A percentile compares a stretch with the other conserved stretches of the same genome.
These are phyloP conservation scores for Macrophomina tecta DNA, from an alignment of 2,329 filamentous ascomycete genomes.

Conservation along the genomic window DNA sequence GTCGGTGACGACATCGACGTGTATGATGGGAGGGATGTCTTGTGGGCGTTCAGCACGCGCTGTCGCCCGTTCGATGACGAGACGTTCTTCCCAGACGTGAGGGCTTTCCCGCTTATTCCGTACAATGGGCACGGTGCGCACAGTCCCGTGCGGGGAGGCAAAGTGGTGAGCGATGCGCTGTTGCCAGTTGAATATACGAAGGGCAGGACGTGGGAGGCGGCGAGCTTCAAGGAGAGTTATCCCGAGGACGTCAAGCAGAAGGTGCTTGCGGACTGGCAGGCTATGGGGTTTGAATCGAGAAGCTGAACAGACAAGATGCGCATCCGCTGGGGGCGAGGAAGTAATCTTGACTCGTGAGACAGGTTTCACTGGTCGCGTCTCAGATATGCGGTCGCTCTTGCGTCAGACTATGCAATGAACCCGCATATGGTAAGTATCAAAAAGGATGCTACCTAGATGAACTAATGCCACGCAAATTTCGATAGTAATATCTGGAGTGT, in stretches of 20 bases:
- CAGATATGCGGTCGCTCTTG: too few species aligned
- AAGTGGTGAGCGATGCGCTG: constrained; percentile 55
- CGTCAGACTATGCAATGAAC: neutral
- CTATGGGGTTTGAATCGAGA: constrained; percentile 9
- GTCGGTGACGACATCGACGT: constrained; percentile 59
- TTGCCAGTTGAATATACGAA: constrained; percentile 38
- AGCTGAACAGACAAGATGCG: neutral
- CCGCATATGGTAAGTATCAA: neutral
- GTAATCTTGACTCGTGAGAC: too few species aligned
- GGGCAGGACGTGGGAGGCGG: constrained; percentile 45
- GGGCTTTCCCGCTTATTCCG: constrained; percentile 53
- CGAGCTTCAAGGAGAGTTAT: constrained; percentile 44
- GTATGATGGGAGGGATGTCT: constrained; percentile 54
- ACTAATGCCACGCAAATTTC: too few species aligned
- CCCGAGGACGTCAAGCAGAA: constrained; percentile 50
- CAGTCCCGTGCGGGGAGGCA: constrained; percentile 46
- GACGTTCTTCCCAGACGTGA: constrained; percentile 52
- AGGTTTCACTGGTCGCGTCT: too few species aligned
- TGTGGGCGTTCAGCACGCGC: constrained; percentile 57
- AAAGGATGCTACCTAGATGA: too few species aligned
- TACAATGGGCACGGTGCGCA: constrained; percentile 55
- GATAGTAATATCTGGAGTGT: too few species aligned
- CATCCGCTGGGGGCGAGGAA: too few species aligned
- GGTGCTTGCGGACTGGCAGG: constrained; percentile 45
- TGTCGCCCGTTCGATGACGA: constrained; percentile 54